A percentile compares a stretch with the other conserved stretches of the same genome.
Conservation (phyloP, 805 yeast genomes). For the Yamadazyma nakazawae region DNA sequence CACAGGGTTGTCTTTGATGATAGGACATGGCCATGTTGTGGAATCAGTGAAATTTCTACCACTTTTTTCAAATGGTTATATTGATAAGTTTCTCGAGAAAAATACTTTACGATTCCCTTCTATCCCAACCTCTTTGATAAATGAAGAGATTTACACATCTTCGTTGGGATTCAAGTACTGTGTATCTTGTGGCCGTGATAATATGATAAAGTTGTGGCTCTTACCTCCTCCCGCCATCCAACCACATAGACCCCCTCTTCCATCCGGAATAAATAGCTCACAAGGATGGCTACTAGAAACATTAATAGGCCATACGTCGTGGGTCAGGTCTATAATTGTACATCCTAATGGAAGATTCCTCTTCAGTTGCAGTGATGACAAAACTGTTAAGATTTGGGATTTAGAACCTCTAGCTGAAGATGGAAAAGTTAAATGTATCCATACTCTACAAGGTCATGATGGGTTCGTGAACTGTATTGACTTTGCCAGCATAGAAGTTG, state of each 20-base stretch:
- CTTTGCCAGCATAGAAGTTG: constrained; percentile 45
- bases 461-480: constrained; percentile 67
- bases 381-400: constrained; percentile 76
- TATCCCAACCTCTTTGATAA: constrained; percentile 29
- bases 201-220: constrained; percentile 70
- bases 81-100: constrained; percentile 44
- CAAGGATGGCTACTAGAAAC: constrained; percentile 58
- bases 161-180: constrained; percentile 65
- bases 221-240: constrained; percentile 62
- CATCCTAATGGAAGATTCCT: constrained; percentile 77
- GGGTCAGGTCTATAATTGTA: constrained; percentile 70
- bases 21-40: constrained; percentile 82
- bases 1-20: constrained; percentile 59
- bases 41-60: constrained; percentile 75
- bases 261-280: constrained; percentile 48
- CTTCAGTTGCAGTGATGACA: constrained; percentile 77
- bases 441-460: constrained; percentile 60
- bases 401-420: constrained; percentile 36
- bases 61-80: constrained; percentile 36
- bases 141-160: constrained; percentile 25
- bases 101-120: constrained; percentile 29
- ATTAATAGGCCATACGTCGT: constrained; percentile 74
- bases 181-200: constrained; percentile 78
- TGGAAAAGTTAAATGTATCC: constrained; percentile 43
- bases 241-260: constrained; percentile 54